Conservation (phyloP, 176 grass and related monocot species). For the Alloteropsis semialata region DNA sequence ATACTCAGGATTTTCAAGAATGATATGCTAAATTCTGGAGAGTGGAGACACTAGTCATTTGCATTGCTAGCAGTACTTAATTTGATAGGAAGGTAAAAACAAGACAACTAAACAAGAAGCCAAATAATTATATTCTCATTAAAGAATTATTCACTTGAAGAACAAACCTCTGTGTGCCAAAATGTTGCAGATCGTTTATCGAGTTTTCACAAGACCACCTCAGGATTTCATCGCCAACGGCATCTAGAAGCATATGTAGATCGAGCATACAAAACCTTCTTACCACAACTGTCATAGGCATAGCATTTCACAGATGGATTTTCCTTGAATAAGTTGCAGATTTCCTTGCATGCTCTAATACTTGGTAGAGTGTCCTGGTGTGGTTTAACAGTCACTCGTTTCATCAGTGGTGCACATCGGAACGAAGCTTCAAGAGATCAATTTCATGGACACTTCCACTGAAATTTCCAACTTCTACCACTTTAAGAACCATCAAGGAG, state of each 20-base stretch:
- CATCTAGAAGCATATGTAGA: neutral
- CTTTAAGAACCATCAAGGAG: neutral
- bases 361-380: neutral
- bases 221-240: too few relatives aligned
- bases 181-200: too few relatives aligned
- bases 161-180: too few relatives aligned
- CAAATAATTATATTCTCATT: too few relatives aligned
- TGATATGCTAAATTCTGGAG: too few relatives aligned
- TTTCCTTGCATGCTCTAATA: neutral
- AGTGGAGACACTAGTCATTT: too few relatives aligned
- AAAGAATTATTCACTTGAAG: too few relatives aligned
- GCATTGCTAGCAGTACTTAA: too few relatives aligned
- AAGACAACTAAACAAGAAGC: too few relatives aligned
- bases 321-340: neutral
- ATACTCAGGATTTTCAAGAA: too few relatives aligned
- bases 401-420: neutral
- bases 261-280: neutral
- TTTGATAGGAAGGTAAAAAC: too few relatives aligned
- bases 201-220: too few relatives aligned
- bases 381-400: neutral
- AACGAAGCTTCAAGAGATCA: slow-evolving; percentile 4
- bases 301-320: neutral
- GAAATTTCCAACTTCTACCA: neutral
- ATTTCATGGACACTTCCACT: neutral
- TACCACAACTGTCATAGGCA: neutral